Base-by-base conservation (phyloP, 805 yeast genomes). In the Nakazawaea sp. region DNA sequence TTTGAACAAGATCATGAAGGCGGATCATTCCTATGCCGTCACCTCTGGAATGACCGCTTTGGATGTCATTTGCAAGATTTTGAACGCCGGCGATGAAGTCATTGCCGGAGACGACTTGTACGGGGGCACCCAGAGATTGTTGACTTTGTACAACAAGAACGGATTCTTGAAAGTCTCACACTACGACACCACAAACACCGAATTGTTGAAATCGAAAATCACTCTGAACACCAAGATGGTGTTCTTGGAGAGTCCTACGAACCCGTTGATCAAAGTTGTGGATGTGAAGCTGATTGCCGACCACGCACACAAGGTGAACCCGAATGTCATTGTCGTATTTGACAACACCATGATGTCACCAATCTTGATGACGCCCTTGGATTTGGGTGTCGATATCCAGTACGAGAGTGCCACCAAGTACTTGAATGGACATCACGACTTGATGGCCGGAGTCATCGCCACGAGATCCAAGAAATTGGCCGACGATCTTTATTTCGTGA, bases 331-430 rank as follows among this genome's bases (percentile, higher is more conserved):
- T 34, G 78, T 86, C 28, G 95, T 86, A 11, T 89, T 89, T 44
- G 97, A 89, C 62, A 89, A 90, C 67, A 90, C 97, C 42, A 89
- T 89, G 97, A 82, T 89, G 94, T 80, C 95, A 20, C 97, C 97
- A 10, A 59, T 89, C 43, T 68, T 81, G 51, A 78, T 85, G 78
- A 70, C 81, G 18, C 97, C 97, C 4, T 67, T 89, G 46, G 86
- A 84, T 48, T 72, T 83, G 47, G 94, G 92, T 7, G 90, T 79
- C 27, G 97, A 89, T 55, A 84, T 89, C 40, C 95, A 85, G 40
- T 90, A 89, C 57, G 97, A 89, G 56, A 79, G 90, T 10, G 97
- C 94, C 12, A 89, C 97, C 30, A 89, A 89, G 60, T 89, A 85
- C 54, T 66, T 89, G 48, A 83, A 88, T 51, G 96, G 96, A 6